Conservation (phyloP, 257 asterid genomes). For the Oldenlandia corymbosa region DNA sequence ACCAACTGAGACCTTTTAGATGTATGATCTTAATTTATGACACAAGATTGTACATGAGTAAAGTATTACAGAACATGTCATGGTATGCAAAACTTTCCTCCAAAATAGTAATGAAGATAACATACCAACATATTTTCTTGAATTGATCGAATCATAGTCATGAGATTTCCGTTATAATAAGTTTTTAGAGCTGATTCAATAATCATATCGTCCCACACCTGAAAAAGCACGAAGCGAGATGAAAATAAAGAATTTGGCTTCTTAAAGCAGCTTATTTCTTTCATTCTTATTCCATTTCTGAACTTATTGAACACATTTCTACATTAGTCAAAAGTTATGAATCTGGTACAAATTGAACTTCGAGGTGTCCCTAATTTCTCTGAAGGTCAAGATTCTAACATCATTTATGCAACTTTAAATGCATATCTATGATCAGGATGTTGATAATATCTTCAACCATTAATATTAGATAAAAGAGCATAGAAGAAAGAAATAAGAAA, state of each 20-base stretch:
- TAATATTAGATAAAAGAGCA: neutral
- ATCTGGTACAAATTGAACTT: neutral
- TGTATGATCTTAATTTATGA: neutral
- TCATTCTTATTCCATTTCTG: neutral
- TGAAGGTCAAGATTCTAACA: neutral
- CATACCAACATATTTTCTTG: conserved; percentile 70
- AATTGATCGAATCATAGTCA: conserved; percentile 69
- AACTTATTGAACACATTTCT: neutral
- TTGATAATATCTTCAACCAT: neutral
- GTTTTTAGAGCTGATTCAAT: conserved; percentile 82
- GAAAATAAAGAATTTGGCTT: neutral
- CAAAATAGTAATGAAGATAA: conserved; percentile 14
- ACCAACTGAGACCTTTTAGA: neutral
- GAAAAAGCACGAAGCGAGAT: conserved; percentile 14
- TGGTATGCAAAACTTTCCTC: conserved; percentile 2
- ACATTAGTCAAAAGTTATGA: neutral
- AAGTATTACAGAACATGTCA: conserved; percentile 1
- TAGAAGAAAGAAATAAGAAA: neutral
- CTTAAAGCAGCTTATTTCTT: neutral
- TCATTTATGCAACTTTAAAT: neutral
- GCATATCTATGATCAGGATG: neutral
- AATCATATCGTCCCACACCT: conserved; percentile 94
- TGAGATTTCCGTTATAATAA: conserved; percentile 49
- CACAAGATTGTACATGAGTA: neutral
- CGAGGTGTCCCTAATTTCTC: neutral